Evolutionary conservation across 345 rosid genomes (phyloP).

Genomic region (Salix suchowensis): DNA sequence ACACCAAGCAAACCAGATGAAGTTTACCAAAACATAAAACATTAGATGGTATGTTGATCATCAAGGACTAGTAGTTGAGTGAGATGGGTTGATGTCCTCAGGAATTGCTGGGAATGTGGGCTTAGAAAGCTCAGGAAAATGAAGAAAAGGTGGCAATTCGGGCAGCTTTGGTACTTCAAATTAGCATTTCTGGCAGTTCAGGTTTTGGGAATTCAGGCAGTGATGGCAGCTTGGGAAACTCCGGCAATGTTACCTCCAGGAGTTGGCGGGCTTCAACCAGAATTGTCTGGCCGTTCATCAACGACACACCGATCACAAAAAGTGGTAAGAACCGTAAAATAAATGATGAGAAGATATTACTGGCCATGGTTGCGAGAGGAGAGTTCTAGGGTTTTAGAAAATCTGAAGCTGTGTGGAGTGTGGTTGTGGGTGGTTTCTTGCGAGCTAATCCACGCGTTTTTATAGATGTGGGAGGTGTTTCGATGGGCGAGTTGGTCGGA

Average conservation of each 20-base stretch:
- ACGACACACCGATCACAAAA: too few species aligned
- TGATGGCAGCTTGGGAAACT: too few species aligned
- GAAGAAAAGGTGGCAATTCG: neutral
- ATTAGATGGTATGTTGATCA: neutral
- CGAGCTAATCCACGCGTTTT: neutral
- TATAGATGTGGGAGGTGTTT: neutral
- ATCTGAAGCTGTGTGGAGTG: too few species aligned
- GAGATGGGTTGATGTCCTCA: neutral
- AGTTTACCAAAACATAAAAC: neutral
- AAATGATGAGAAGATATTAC: too few species aligned
- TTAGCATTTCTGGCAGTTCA: neutral
- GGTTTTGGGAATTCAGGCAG: too few species aligned
- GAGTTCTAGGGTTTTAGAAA: too few species aligned
- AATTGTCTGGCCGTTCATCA: too few species aligned
- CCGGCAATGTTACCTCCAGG: too few species aligned
- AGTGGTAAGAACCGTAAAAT: too few species aligned
- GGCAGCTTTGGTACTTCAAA: neutral
- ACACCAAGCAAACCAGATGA: neutral
- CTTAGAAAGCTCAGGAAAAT: neutral
- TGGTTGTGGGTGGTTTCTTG: too few species aligned
- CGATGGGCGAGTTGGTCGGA: neutral
- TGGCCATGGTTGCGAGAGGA: too few species aligned
- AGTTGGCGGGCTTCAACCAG: too few species aligned
- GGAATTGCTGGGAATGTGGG: constrained; percentile 17
- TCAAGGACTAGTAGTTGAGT: constrained; percentile 11